Conservation (phyloP, 2,329 filamentous ascomycete genomes). For the Periglandula ipomoeae region DNA sequence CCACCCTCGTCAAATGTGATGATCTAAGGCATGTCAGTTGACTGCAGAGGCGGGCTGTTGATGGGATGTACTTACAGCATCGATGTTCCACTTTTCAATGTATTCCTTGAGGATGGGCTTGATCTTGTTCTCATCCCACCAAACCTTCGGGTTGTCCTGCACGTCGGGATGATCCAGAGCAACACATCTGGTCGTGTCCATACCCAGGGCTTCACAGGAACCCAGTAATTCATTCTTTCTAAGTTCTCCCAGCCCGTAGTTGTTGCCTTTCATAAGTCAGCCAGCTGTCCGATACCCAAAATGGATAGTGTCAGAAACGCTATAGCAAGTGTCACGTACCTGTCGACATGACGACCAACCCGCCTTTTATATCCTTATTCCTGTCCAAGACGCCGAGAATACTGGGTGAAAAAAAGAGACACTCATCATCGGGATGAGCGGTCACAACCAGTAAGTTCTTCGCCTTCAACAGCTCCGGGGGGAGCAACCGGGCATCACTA, state of each 20-base stretch:
- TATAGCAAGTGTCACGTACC: slow-evolving; percentile 9
- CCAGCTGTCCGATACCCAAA: no score
- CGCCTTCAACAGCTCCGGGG: slow-evolving; percentile 22
- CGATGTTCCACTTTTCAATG: slow-evolving; percentile 27
- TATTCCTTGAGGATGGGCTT: slow-evolving; percentile 22
- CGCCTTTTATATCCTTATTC: slow-evolving; percentile 17
- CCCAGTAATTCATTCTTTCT: slow-evolving; percentile 19
- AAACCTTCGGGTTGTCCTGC: slow-evolving; percentile 27
- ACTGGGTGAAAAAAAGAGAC: slow-evolving; percentile 23
- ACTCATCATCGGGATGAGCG: slow-evolving; percentile 31
- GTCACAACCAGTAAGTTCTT: slow-evolving; percentile 29
- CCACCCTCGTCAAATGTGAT: slow-evolving; percentile 32
- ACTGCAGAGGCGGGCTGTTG: not conserved
- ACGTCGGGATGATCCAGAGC: slow-evolving; percentile 25
- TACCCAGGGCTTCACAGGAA: slow-evolving; percentile 20
- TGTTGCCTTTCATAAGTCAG: slow-evolving; percentile 16
- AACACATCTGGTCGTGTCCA: slow-evolving; percentile 18
- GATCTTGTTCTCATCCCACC: slow-evolving; percentile 28
- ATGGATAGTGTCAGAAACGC: not conserved
- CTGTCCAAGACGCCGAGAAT: slow-evolving; percentile 21
- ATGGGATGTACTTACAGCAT: slow-evolving; percentile 19
- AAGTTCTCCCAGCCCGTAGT: slow-evolving; percentile 21
- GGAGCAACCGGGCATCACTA: slow-evolving; percentile 25
- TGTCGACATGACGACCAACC: slow-evolving; percentile 23
- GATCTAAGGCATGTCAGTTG: slow-evolving; percentile 17